A percentile compares a stretch with the other conserved stretches of the same genome.
phyloP scores from a whole-genome alignment of 2,329 filamentous ascomycete species.

The Neoarthrinium moseri region DNA sequence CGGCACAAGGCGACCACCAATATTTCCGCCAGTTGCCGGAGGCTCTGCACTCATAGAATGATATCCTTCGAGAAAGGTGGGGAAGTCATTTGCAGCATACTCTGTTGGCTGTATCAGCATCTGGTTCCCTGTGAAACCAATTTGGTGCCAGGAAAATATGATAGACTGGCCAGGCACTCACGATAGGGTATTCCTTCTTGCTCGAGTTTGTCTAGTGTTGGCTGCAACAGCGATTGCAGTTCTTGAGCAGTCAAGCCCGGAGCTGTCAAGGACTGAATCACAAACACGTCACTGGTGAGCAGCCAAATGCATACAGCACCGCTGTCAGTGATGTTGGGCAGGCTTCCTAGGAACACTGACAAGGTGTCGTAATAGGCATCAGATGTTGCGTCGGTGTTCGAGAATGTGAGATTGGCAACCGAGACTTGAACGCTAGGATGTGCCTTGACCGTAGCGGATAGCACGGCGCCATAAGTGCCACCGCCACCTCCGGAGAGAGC shows the following conservation, averaged over 20 bases:
- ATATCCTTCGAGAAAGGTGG: too few species aligned
- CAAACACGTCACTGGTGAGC: slow-evolving; percentile 5
- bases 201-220: slow-evolving; percentile 11
- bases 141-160: neutral
- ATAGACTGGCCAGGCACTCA: slow-evolving; percentile 1
- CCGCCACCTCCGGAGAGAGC: slow-evolving; percentile 59
- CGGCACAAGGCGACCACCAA: too few species aligned
- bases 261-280: slow-evolving; percentile 10
- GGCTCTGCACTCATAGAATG: too few species aligned
- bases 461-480: slow-evolving; percentile 57
- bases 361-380: slow-evolving; percentile 6
- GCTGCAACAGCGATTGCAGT: slow-evolving; percentile 10
- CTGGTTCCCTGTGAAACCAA: too few species aligned
- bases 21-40: too few species aligned
- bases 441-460: slow-evolving; percentile 52
- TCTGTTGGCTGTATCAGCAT: too few species aligned
- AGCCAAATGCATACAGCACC: slow-evolving; percentile 11
- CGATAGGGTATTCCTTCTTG: slow-evolving; percentile 13
- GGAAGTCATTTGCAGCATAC: too few species aligned
- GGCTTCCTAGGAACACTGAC: slow-evolving; percentile 4
- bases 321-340: slow-evolving; percentile 8
- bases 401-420: slow-evolving; percentile 43
- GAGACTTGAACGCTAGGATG: slow-evolving; percentile 41
- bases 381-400: slow-evolving; percentile 17
- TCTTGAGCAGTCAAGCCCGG: slow-evolving; percentile 11